These are phyloP conservation scores for Fusarium newnesense DNA, from an alignment of 2,329 filamentous ascomycete genomes.

Conservation along the genomic window DNA sequence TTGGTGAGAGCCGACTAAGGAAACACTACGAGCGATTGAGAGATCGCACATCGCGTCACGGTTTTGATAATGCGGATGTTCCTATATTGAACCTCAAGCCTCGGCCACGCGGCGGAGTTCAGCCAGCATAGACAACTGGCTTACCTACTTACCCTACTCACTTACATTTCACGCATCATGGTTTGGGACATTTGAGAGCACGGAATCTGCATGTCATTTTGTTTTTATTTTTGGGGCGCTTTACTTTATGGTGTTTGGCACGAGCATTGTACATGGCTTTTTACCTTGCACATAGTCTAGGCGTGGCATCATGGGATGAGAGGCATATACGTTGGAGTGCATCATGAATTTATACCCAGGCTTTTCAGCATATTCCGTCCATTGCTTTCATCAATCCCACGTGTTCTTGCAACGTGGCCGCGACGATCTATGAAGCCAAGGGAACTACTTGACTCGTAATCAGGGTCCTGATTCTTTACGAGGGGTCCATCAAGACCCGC, in stretches of 20 bases:
- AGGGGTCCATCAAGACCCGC: background rate
- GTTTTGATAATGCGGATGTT: slow-evolving; percentile 42
- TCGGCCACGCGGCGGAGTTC: slow-evolving; percentile 33
- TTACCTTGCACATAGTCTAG: slow-evolving; percentile 24
- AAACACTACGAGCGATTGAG: slow-evolving; percentile 50
- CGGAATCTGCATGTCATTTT: slow-evolving; percentile 9
- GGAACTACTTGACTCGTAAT: background rate
- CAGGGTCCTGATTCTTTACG: background rate
- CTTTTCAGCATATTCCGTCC: background rate
- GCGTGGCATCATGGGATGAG: slow-evolving; percentile 15
- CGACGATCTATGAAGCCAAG: background rate
- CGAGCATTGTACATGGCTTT: slow-evolving; percentile 23
- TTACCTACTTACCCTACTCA: background rate
- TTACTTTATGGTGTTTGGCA: slow-evolving; percentile 2
- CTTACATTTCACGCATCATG: background rate
- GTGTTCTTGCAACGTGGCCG: background rate
- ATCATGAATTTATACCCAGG: slow-evolving; percentile 37
- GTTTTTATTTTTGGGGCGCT: background rate
- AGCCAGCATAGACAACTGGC: slow-evolving; percentile 21
- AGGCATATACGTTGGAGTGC: slow-evolving; percentile 24
- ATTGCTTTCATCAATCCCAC: background rate
- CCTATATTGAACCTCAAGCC: slow-evolving; percentile 45
- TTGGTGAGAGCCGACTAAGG: slow-evolving; percentile 47
- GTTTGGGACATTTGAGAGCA: slow-evolving; percentile 6
- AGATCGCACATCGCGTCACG: slow-evolving; percentile 43